Conservation (phyloP, 768 basidiomycete species). For the Nidula microcarpa region DNA sequence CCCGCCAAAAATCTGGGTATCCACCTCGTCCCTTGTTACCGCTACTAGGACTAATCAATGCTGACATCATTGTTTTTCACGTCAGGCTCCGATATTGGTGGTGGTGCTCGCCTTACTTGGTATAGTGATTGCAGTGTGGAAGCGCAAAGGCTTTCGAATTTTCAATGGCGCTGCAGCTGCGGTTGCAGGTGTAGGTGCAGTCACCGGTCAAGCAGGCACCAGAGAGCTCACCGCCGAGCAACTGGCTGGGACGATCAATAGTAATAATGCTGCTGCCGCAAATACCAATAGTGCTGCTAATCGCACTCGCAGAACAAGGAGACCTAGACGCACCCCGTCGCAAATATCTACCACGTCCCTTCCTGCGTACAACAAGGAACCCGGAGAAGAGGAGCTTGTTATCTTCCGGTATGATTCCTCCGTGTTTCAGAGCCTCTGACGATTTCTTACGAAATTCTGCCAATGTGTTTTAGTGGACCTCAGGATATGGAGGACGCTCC, state of each 20-base stretch:
- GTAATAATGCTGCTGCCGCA: slow-evolving; percentile 7
- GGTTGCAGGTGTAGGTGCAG: background rate
- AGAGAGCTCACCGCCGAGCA: slow-evolving; percentile 39
- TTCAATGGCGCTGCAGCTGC: background rate
- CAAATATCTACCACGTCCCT: slow-evolving; percentile 77
- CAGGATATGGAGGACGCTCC: slow-evolving; percentile 53
- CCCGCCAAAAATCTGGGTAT: background rate
- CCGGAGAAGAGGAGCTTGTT: slow-evolving; percentile 79
- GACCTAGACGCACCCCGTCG: slow-evolving; percentile 64
- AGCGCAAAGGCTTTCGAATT: background rate
- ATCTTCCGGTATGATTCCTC: slow-evolving; percentile 41
- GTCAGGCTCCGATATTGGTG: background rate
- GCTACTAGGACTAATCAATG: background rate
- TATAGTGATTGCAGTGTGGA: background rate
- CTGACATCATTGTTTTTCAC: background rate
- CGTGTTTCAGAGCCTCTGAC: background rate
- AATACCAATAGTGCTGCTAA: slow-evolving; percentile 17
- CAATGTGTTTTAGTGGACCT: slow-evolving; percentile 33
- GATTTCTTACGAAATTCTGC: background rate
- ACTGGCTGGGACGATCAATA: slow-evolving; percentile 44
- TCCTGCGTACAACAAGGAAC: slow-evolving; percentile 81
- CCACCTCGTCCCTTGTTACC: background rate
- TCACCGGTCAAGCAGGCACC: slow-evolving; percentile 1
- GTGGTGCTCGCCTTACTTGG: background rate
- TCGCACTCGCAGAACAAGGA: slow-evolving; percentile 27